These are phyloP conservation scores for Aspergillus incahuasiensis DNA, from an alignment of 495 filamentous ascomycete genomes.

Conservation along the genomic window DNA sequence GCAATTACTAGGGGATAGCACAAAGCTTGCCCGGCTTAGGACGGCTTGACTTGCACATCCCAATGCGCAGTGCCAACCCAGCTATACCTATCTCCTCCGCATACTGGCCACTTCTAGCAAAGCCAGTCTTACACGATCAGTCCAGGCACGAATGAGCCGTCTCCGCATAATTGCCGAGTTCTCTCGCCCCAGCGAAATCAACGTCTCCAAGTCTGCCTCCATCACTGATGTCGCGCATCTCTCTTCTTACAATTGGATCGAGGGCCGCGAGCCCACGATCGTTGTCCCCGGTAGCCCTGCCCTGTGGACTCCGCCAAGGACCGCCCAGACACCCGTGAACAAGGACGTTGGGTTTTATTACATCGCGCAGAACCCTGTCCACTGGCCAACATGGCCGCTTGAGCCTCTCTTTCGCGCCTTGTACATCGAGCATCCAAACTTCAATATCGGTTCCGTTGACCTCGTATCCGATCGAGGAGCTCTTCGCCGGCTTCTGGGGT, in stretches of 20 bases:
- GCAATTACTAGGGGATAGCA: too few relatives aligned
- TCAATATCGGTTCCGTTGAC: constrained; percentile 41
- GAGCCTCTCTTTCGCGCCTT: constrained; percentile 50
- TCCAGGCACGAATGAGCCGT: too few relatives aligned
- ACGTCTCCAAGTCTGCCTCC: neutral
- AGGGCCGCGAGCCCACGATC: constrained; percentile 25
- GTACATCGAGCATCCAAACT: constrained; percentile 33
- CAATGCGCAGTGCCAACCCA: too few relatives aligned
- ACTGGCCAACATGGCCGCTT: constrained; percentile 33
- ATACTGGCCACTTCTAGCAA: too few relatives aligned
- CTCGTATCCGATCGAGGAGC: constrained; percentile 50
- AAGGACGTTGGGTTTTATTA: neutral
- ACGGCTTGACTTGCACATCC: too few relatives aligned
- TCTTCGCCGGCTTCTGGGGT: constrained; percentile 48
- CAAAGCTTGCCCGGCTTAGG: too few relatives aligned
- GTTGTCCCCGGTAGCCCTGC: constrained; percentile 22
- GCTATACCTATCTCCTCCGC: too few relatives aligned
- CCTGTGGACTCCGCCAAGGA: constrained; percentile 12
- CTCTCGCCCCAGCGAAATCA: too few relatives aligned
- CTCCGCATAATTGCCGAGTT: too few relatives aligned
- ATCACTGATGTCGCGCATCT: constrained; percentile 31
- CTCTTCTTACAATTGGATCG: constrained; percentile 50
- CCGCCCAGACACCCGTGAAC: neutral
- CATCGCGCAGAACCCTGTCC: neutral
- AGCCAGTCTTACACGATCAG: too few relatives aligned